Base-by-base conservation (phyloP, 2,329 filamentous ascomycete species). In the Fonsecaea nubica region DNA sequence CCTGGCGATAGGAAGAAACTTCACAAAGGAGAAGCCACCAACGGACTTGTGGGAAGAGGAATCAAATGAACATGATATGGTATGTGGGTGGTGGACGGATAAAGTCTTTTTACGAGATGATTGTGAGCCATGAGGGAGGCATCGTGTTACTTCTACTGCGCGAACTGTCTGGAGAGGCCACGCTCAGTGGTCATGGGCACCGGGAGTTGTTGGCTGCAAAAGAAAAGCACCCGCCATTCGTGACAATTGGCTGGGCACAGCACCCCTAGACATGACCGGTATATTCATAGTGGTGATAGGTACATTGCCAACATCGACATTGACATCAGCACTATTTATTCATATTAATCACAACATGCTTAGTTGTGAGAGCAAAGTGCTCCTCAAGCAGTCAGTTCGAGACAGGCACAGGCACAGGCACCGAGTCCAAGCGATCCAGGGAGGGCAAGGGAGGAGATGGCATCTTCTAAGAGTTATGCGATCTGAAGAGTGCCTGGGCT, bases 1-100 rank as follows among this genome's bases (percentile, higher is more conserved):
- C 86, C 86, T 0, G 84, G 87, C 48, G 89, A 87, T 72, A 77
- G 83, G 53, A 81, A 83, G 72, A 85, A 81, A 72, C 75, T 80
- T 48, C 77, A 78, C 63, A 82, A 79, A 68, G 78, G 78, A 13
- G 72, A 73, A 58, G 64, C 64, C 10, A 71, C 71, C 25, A 74
- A 74, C 66, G 72, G 72, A 10, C 60, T 74, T 18, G 72, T 74
- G 36, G 72, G 72, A 30, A 61, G 72, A 45, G 64, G 64, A 3
- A 71, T 74, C 60, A 74, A 72, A 63, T 67, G 55, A 63, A 52
- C 15, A 42, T 30, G 21, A 25, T 12, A 12, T 50, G 45, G 18
- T 32, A 32, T 32, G 30, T 32, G 30, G 30, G 30, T 7, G 45
- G 45, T 30, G 18, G 42, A 48, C 12, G 42, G 10, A 50, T 15